Evolutionary conservation across 2,329 filamentous ascomycete species (phyloP), one percentile per base, ranked within the genome.

Genomic region (Penicillium sp.): DNA sequence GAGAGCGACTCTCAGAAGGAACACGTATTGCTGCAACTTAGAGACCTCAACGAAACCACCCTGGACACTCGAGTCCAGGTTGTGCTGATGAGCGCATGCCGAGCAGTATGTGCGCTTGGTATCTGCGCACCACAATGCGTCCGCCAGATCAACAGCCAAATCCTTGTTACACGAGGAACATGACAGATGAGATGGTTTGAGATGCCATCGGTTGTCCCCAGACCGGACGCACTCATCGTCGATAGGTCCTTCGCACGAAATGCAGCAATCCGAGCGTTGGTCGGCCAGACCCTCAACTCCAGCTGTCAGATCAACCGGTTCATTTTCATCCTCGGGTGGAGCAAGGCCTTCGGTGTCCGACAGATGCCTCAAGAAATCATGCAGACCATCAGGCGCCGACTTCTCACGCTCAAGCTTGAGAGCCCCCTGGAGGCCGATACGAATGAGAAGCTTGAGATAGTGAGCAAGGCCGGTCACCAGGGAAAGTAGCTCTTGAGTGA

Each of bases 401-500:
- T 84, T 84, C 61, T 97, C 91, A 46, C 89, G 84, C 69, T 98
- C 93, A 31, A 97, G 79, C 61, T 89, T 91, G 38, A 98, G 74
- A 6, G 93, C 86, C 26, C 91, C 93, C 66, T 97, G 94, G 23
- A 98, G 78, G 64, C 93, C 96, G 59, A 98, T 98, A 40, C 93
- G 84, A 60, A 98, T 98, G 49, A 98, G 80, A 27, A 98, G 85
- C 69, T 98, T 98, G 44, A 98, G 81, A 64, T 98, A 98, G 69
- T 98, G 93, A 14, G 93, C 93, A 42, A 98, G 78, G 28, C 93
- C 91, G 31, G 93, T 98, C 43, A 98, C 93, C 6, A 98, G 78
- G 6, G 91, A 95, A n/a, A 98, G 73, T n/a, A 98, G 78, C 67
- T 98, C 93, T 67, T 98, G 93, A 7, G 93, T 98, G 26, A 98